phyloP scores from a whole-genome alignment of 2,329 filamentous ascomycete species.

The Blumeriella jaapii region DNA sequence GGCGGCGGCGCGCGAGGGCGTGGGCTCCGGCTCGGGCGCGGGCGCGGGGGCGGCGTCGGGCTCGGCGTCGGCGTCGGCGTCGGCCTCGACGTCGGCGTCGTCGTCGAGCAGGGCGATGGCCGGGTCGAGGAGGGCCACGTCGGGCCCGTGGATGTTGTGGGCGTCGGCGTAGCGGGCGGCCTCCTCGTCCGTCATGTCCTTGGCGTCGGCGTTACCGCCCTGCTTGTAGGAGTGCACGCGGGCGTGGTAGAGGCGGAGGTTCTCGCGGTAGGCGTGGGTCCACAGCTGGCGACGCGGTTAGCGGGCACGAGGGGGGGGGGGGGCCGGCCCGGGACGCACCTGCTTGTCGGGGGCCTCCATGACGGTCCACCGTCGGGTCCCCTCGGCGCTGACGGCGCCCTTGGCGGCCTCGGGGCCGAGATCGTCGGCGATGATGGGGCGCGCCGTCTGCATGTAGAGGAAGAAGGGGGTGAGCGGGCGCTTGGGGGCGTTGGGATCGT shows the following conservation, averaged over 20 bases:
- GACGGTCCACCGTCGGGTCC: constrained; percentile 72
- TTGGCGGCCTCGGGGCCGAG: constrained; percentile 66
- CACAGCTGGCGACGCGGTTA: constrained; percentile 30
- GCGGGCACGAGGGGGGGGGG: neutral
- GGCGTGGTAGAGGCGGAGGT: constrained; percentile 53
- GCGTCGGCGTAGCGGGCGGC: constrained; percentile 49
- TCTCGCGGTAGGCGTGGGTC: constrained; percentile 58
- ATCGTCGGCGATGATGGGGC: constrained; percentile 69
- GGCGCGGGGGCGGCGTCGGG: constrained; percentile 31
- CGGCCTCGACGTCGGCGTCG: constrained; percentile 31
- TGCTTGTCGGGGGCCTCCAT: constrained; percentile 66
- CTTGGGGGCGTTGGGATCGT: constrained; percentile 92
- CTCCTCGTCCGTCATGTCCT: constrained; percentile 49
- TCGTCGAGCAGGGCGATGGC: constrained; percentile 19
- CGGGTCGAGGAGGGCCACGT: constrained; percentile 33
- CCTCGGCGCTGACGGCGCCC: constrained; percentile 79
- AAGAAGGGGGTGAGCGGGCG: constrained; percentile 90
- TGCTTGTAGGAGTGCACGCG: constrained; percentile 52
- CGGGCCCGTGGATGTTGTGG: constrained; percentile 37
- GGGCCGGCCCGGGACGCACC: constrained; percentile 26
- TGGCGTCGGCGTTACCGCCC: constrained; percentile 43
- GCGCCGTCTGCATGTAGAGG: constrained; percentile 82
- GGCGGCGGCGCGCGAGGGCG: constrained; percentile 31
- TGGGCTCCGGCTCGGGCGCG: constrained; percentile 32
- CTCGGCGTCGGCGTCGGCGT: constrained; percentile 27